Evolutionary conservation across 176 grass and related monocot species (phyloP).

Genomic region (maize (Zea mays)): DNA sequence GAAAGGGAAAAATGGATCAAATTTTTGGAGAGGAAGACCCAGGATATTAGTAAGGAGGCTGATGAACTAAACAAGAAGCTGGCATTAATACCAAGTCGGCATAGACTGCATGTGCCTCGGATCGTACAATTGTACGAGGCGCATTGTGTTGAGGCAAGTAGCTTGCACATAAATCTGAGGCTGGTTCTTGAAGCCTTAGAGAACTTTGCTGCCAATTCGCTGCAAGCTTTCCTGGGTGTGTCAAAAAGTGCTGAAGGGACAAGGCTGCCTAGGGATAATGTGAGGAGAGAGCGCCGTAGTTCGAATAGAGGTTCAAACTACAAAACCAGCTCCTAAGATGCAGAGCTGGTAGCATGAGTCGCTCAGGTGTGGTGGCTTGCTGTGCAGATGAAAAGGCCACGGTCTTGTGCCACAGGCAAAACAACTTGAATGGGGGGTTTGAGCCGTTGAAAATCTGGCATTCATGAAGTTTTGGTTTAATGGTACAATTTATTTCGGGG

Average conservation of each 20-base stretch:
- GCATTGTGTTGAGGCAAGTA: conserved; percentile 45
- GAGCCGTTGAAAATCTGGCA: background rate
- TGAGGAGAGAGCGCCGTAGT: conserved; percentile 28
- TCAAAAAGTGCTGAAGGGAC: conserved; percentile 36
- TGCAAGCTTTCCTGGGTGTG: conserved; percentile 64
- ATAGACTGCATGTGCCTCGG: conserved; percentile 36
- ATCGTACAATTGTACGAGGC: conserved; percentile 30
- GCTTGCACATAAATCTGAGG: conserved; percentile 51
- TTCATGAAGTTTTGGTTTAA: background rate
- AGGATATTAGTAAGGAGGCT: conserved; percentile 64
- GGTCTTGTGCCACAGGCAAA: background rate
- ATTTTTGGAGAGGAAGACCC: conserved; percentile 55
- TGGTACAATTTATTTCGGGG: background rate
- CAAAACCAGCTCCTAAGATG: conserved; percentile 2
- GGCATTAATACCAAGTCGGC: conserved; percentile 43
- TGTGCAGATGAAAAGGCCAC: background rate
- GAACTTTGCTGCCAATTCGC: conserved; percentile 49
- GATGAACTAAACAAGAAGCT: conserved; percentile 80
- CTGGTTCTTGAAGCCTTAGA: conserved; percentile 57
- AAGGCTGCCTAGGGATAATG: conserved; percentile 34
- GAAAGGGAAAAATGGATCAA: conserved; percentile 70
- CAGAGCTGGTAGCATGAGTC: background rate
- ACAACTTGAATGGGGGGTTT: background rate
- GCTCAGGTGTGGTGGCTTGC: background rate
- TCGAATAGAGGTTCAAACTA: conserved; percentile 3